Evolutionary conservation across 805 yeast species (phyloP), one percentile per base, ranked within the genome.

Genomic region (Metschnikowia lachancei): DNA sequence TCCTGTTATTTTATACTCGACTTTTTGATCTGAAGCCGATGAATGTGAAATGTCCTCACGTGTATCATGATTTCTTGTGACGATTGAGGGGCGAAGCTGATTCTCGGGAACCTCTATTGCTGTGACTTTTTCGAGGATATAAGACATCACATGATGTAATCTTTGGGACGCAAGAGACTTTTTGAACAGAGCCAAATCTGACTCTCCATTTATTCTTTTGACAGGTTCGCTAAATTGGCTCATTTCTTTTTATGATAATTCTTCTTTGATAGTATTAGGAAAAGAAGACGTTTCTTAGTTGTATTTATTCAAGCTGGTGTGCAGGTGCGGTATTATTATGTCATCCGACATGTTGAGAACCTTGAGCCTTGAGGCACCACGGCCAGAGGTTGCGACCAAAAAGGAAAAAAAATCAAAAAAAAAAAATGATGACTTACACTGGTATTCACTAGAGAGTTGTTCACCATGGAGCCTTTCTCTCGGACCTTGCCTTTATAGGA

Each of bases 41-140:
- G n/a, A 3, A 3, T 13, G 17, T 11, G 30, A 11, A 29, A 17
- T 31, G 6, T 6, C 33, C 22, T 9, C 17, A 36, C 16, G 18
- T 17, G 28, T 6, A 8, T 20, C 30, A 12, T 11, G 8, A 19
- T 39, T 41, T 20, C 53, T 45, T 9, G 58, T 62, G 52, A 26
- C 62, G 40, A 39, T 59, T 37, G 16, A 53, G 53, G 24, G 36
- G 35, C 69, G 61, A 16, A 80, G 56, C 1, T 63, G 65, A 3
- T 74, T 76, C 1, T 41, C 39, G 0, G 74, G 74, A 1, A 70
- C 63, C 35, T 66, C 70, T 4, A 34, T 41, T 3, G 63, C 67
- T 43, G 60, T 58, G 10, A 71, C 72, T 39, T 57, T 53, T 8
- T 54, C 53, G 4, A 67, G 41, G 11, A 70, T 17, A 19, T 35